Evolutionary conservation across 768 basidiomycete genomes (phyloP).

Genomic region (Mycena crocata): DNA sequence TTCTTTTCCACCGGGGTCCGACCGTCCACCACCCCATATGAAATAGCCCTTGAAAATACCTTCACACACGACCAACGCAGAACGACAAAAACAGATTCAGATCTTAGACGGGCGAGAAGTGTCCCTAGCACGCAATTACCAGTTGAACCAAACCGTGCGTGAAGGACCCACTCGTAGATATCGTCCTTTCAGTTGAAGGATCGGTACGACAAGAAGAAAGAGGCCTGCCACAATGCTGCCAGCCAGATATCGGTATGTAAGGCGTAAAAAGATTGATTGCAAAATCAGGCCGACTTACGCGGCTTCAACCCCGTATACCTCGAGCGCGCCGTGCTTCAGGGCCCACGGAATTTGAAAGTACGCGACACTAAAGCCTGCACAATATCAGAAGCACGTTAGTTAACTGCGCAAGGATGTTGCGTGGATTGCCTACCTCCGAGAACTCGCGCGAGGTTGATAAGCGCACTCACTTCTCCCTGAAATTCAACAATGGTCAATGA

Average conservation of each 20-base stretch:
- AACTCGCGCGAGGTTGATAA: slow-evolving; percentile 65
- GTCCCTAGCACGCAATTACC: too few relatives aligned
- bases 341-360: slow-evolving; percentile 72
- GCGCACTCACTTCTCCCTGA: slow-evolving; percentile 64
- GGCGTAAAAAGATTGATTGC: too few relatives aligned
- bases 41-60: too few relatives aligned
- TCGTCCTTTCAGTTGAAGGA: slow-evolving; percentile 57
- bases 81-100: too few relatives aligned
- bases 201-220: slow-evolving; percentile 61
- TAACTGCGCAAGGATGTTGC: too few relatives aligned
- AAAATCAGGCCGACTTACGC: neutral
- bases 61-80: too few relatives aligned
- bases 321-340: slow-evolving; percentile 52
- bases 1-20: too few relatives aligned
- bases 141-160: too few relatives aligned
- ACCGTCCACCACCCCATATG: too few relatives aligned
- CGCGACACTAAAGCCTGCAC: slow-evolving; percentile 57
- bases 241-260: too few relatives aligned
- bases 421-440: slow-evolving; percentile 48
- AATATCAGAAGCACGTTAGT: neutral
- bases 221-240: slow-evolving; percentile 57
- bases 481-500: neutral
- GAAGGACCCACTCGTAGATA: too few relatives aligned
- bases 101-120: too few relatives aligned
- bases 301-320: neutral